A percentile compares a stretch with the other conserved stretches of the same genome.
phyloP scores from a whole-genome alignment of 495 filamentous ascomycete species.

The Amniculicola lignicola region DNA sequence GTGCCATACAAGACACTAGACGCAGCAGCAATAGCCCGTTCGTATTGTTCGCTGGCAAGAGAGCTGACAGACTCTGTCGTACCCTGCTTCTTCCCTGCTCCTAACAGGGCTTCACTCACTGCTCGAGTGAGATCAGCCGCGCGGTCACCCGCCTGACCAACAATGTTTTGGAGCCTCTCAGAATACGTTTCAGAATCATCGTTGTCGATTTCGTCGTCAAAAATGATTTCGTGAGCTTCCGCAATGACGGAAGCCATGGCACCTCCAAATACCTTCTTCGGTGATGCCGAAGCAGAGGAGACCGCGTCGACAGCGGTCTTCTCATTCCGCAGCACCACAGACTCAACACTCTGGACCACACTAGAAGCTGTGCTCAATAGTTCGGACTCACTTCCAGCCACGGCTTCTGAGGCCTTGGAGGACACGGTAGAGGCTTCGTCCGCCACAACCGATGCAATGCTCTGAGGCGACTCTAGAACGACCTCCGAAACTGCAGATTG shows the following conservation, averaged over 20 bases:
- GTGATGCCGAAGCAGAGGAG: conserved; percentile 15
- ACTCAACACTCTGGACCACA: conserved; percentile 28
- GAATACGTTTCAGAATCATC: conserved; percentile 47
- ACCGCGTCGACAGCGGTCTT: background rate
- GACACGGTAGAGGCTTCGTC: conserved; percentile 24
- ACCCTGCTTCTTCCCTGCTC: conserved; percentile 46
- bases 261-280: conserved; percentile 50
- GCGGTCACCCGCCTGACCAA: conserved; percentile 49
- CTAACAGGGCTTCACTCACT: conserved; percentile 53
- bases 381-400: conserved; percentile 24
- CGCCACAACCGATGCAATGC: conserved; percentile 8
- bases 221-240: conserved; percentile 49
- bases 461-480: conserved; percentile 22
- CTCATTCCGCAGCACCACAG: background rate
- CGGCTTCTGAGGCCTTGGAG: conserved; percentile 22
- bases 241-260: conserved; percentile 55
- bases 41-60: conserved; percentile 55
- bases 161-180: conserved; percentile 51
- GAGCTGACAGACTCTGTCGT: conserved; percentile 48
- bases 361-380: conserved; percentile 25
- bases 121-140: conserved; percentile 53
- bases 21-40: conserved; percentile 55
- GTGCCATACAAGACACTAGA: conserved; percentile 59
- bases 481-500: conserved; percentile 36
- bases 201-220: conserved; percentile 54